Evolutionary conservation across 2,329 filamentous ascomycete genomes (phyloP), one percentile per base, ranked within the genome.

Genomic region (Ascochyta koolunga): DNA sequence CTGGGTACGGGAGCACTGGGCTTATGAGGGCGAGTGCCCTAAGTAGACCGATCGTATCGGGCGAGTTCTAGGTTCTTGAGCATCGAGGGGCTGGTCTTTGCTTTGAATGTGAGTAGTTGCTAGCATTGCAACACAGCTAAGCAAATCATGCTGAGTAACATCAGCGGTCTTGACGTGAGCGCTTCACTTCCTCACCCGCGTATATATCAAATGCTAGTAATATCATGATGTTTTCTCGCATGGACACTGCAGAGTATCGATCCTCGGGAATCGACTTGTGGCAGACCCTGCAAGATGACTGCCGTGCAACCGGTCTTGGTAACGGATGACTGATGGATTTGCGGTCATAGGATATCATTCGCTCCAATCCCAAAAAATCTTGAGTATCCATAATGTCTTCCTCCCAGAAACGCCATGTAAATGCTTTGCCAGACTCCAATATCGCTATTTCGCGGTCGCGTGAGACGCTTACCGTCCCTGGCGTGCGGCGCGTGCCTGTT

Each of bases 1-100:
- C 24, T 88, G 86, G 85, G 80, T 87, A 7, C 74, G 77, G 54
- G 70, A 78, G 58, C 77, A 86, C 58, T 88, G 85, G 85, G 64
- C 50, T 13, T 48, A 50, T 36, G 56, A 68, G 22, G 64, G 50
- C 11, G 54, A 67, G 25, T 71, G 67, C 59, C 56, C 56, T 2
- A 29, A 32, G 39, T 60, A 45, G 37, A 32, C 18, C 7, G 11
- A 3, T 16, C 11, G 5, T 11, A n/a, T 25, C 15, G 29, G 15
- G 6, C 29, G 5, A 13, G 2, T 32, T 15, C 3, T n/a, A 2
- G 15, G 8, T n/a, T 32, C 10, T 10, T 15, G 15, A 10, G 29
- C 29, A 32, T 32, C 13, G 29, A 32, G 29, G 7, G 10, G 15
- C 15, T 18, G n/a, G 15, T n/a, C 31, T 3, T 33, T 33, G 31